Evolutionary conservation across 805 yeast genomes (phyloP).

Genomic region (Saccharomycopsis fibuligera): DNA sequence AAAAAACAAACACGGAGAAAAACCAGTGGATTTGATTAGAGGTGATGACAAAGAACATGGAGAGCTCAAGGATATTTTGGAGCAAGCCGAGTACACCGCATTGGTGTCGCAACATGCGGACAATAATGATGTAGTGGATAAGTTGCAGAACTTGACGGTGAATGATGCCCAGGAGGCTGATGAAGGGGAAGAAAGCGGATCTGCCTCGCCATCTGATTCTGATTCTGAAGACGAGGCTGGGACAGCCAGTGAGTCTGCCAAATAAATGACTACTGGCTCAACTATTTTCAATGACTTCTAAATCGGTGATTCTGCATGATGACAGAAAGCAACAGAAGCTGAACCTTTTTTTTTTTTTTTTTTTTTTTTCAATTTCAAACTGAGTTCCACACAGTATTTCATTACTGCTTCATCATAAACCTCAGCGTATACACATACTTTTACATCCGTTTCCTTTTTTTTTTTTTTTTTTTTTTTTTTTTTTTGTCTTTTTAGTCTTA

Average conservation of each 20-base stretch:
- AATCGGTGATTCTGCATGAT: too few species aligned
- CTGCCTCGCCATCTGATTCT: conserved; percentile 21
- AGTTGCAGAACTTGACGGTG: background rate
- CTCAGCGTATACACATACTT: background rate
- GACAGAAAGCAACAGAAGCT: too few species aligned
- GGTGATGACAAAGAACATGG: conserved; percentile 40
- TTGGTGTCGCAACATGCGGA: conserved; percentile 13
- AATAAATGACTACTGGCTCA: background rate
- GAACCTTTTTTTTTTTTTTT: background rate
- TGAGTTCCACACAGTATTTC: too few species aligned
- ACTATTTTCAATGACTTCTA: too few species aligned
- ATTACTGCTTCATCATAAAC: background rate
- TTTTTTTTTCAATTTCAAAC: background rate
- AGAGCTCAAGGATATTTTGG: conserved; percentile 55
- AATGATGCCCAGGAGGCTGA: conserved; percentile 26
- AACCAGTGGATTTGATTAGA: conserved; percentile 65
- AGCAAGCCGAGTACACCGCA: conserved; percentile 78
- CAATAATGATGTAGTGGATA: background rate
- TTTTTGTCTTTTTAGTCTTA: too few species aligned
- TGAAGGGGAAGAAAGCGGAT: conserved; percentile 34
- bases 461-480: background rate
- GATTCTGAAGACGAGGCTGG: conserved; percentile 30
- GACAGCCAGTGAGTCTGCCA: conserved; percentile 21
- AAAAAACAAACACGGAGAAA: conserved; percentile 55
- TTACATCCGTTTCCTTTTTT: background rate